Evolutionary conservation across 148 eudicot species (phyloP).

Genomic region (Selenicereus undatus): DNA sequence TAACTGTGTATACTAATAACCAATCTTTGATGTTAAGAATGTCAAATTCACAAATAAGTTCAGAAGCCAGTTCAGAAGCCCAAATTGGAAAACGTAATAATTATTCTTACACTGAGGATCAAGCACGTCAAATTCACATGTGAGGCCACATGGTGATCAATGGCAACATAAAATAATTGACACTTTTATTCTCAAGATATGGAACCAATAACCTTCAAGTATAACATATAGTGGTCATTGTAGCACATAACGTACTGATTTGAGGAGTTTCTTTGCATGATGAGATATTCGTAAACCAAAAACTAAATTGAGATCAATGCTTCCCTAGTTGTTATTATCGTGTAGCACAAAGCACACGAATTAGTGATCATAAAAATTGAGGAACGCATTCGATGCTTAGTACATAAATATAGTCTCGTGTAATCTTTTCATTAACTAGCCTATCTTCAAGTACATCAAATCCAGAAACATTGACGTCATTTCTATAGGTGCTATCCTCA

Average conservation of each 20-base stretch:
- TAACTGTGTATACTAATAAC: too few species aligned
- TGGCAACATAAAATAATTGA: not conserved
- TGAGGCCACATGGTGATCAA: not conserved
- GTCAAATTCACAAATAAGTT: not conserved
- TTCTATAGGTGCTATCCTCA: not conserved
- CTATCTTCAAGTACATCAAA: not conserved
- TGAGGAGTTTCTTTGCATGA: not conserved
- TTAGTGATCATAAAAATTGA: not conserved
- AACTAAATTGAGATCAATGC: not conserved
- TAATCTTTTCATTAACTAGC: not conserved
- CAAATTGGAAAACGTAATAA: not conserved
- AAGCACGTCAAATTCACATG: too few species aligned
- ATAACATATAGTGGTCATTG: too few species aligned
- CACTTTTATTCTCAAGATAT: too few species aligned
- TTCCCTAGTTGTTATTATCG: not conserved
- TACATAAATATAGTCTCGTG: not conserved
- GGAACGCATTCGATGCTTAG: not conserved
- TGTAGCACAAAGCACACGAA: not conserved
- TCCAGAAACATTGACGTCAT: not conserved
- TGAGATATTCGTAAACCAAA: too few species aligned
- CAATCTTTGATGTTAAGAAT: too few species aligned
- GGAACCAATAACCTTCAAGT: too few species aligned
- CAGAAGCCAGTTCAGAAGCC: not conserved
- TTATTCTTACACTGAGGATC: too few species aligned
- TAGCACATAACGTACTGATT: not conserved